Percentiles rank a stretch among this genome's conserved stretches.
phyloP scores from a whole-genome alignment of 2,329 filamentous ascomycete species.

The Calonectria hawksworthii region DNA sequence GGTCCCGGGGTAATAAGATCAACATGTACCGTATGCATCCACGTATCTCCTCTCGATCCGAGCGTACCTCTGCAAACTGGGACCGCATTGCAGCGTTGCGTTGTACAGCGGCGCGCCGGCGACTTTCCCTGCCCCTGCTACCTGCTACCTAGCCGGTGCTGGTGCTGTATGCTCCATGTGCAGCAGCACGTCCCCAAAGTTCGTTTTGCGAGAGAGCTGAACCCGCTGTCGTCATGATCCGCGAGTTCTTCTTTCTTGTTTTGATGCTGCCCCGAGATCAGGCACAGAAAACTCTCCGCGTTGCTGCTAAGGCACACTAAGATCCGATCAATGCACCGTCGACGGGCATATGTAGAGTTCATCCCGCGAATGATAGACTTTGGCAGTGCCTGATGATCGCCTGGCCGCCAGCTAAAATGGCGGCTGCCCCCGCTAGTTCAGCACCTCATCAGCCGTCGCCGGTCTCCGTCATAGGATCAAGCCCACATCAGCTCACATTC shows the following conservation, averaged over 20 bases:
- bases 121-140: neutral
- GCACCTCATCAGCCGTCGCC: constrained; percentile 10
- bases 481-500: constrained; percentile 15
- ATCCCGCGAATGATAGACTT: neutral
- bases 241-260: neutral
- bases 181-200: constrained; percentile 8
- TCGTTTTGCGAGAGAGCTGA: neutral
- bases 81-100: neutral
- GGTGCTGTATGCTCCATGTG: neutral
- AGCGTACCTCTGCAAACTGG: neutral
- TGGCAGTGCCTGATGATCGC: constrained; percentile 20
- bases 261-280: neutral
- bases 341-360: neutral
- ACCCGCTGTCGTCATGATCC: neutral
- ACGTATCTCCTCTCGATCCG: constrained; percentile 3
- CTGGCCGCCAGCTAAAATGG: neutral
- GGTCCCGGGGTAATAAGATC: constrained; percentile 3
- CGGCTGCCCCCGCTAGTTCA: neutral
- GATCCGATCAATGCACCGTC: neutral
- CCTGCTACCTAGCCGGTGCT: neutral
- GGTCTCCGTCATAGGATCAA: constrained; percentile 14
- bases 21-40: neutral
- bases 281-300: neutral
- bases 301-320: neutral
- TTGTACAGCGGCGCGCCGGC: neutral